Percentiles rank a stretch among this genome's conserved stretches.
Evolutionary conservation across 1,284 basidiomycete genomes (phyloP).

Genomic region (Albatrellus sp.): DNA sequence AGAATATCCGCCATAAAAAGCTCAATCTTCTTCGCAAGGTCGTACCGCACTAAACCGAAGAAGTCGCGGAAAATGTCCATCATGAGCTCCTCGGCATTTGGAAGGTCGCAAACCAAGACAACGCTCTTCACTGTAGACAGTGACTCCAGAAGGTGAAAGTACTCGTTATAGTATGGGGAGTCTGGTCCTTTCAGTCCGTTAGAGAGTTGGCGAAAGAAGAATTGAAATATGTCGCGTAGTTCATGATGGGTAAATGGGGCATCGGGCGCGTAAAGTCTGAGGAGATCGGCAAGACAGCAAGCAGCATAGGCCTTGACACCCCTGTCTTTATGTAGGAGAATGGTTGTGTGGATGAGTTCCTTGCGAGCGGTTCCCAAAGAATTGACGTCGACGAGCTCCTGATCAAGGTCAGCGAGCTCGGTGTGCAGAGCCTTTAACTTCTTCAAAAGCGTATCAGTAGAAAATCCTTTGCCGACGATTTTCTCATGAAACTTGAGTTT

Average conservation of each 20-base stretch:
- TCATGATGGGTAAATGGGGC: constrained; percentile 88
- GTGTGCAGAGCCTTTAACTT: constrained; percentile 73
- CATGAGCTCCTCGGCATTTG: constrained; percentile 79
- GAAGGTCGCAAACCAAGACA: constrained; percentile 86
- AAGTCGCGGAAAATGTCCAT: constrained; percentile 74
- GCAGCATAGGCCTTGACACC: constrained; percentile 91
- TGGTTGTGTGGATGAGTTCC: constrained; percentile 70
- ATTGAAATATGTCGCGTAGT: constrained; percentile 89
- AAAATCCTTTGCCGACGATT: constrained; percentile 55
- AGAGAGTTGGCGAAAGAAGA: constrained; percentile 80
- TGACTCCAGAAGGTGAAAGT: constrained; percentile 86
- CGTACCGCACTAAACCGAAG: constrained; percentile 69
- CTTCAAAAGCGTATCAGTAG: constrained; percentile 71
- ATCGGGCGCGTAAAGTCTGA: constrained; percentile 91
- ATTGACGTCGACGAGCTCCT: constrained; percentile 69
- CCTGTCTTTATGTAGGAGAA: constrained; percentile 88
- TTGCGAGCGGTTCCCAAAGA: constrained; percentile 63
- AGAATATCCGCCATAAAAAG: constrained; percentile 85
- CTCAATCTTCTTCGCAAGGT: constrained; percentile 83
- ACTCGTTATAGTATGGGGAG: constrained; percentile 75
- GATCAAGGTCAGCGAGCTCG: constrained; percentile 79
- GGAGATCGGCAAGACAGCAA: constrained; percentile 89
- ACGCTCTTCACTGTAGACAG: constrained; percentile 92
- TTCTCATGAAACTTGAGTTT: constrained; percentile 73
- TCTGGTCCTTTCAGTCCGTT: constrained; percentile 63